These are phyloP conservation scores for Pseudocercospora cruenta DNA, from an alignment of 2,329 filamentous ascomycete species.

Conservation along the genomic window DNA sequence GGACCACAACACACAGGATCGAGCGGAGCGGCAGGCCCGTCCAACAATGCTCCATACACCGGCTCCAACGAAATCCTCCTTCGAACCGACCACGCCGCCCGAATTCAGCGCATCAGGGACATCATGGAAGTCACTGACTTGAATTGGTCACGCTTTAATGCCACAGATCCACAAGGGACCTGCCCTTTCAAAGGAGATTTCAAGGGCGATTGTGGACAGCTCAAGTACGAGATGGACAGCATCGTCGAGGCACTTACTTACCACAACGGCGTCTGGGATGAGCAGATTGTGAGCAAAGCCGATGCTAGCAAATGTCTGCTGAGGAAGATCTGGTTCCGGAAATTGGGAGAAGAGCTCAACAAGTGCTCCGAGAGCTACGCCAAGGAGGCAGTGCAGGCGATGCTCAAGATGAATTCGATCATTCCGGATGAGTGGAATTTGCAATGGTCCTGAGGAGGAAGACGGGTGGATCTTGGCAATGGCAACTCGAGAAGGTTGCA, in stretches of 20 bases:
- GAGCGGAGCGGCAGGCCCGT: too few species aligned
- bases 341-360: background rate
- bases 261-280: background rate
- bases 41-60: background rate
- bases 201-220: background rate
- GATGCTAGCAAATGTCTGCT: background rate
- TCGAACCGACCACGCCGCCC: background rate
- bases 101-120: background rate
- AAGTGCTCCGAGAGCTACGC: too few species aligned
- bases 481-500: too few species aligned
- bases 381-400: too few species aligned
- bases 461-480: too few species aligned
- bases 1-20: too few species aligned
- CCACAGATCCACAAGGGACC: background rate
- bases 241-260: background rate
- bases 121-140: background rate
- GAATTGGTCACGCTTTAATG: background rate
- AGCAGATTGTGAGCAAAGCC: background rate
- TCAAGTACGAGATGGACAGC: background rate
- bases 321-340: background rate
- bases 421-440: too few species aligned
- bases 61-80: background rate
- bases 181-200: background rate
- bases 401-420: too few species aligned
- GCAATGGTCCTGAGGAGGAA: too few species aligned